Conservation (phyloP, 192 early-diverging fungal species). For the Rhizophagus clarus region DNA sequence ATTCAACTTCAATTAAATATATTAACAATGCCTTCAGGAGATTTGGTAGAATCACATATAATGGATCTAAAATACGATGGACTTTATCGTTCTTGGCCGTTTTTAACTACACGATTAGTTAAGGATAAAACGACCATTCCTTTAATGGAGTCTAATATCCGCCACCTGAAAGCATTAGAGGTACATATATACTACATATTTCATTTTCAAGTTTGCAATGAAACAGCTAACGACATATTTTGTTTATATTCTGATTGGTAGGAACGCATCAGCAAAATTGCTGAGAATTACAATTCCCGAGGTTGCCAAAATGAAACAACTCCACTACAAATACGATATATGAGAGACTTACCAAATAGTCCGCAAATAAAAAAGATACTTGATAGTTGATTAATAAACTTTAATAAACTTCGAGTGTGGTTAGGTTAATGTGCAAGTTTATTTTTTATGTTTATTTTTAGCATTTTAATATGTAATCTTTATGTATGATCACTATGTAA, state of each 20-base stretch:
- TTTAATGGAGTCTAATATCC: conserved; percentile 8
- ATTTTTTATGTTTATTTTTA: conserved; percentile 7
- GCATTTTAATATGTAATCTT: conserved; percentile 10
- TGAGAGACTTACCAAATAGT: not conserved
- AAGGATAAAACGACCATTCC: conserved; percentile 7
- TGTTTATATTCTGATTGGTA: conserved; percentile 15
- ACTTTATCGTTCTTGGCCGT: conserved; percentile 19
- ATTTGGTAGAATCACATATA: conserved; percentile 28
- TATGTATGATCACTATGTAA: not conserved
- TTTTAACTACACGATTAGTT: conserved; percentile 9
- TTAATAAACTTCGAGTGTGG: not conserved
- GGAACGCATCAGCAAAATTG: conserved; percentile 2
- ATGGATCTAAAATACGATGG: conserved; percentile 29
- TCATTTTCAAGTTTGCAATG: conserved; percentile 1
- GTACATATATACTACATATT: conserved; percentile 7
- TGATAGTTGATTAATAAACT: no score
- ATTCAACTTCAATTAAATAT: conserved; percentile 3
- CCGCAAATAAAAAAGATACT: not conserved
- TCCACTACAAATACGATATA: not conserved
- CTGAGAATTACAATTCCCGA: not conserved
- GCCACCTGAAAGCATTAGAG: not conserved
- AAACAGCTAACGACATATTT: not conserved
- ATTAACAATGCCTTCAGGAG: conserved; percentile 5
- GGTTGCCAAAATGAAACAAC: not conserved
- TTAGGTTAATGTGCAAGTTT: conserved; percentile 11